Percentiles rank a stretch among this genome's conserved stretches.
These are phyloP conservation scores for Salix udensis DNA, from an alignment of 345 rosid genomes.

Conservation along the genomic window DNA sequence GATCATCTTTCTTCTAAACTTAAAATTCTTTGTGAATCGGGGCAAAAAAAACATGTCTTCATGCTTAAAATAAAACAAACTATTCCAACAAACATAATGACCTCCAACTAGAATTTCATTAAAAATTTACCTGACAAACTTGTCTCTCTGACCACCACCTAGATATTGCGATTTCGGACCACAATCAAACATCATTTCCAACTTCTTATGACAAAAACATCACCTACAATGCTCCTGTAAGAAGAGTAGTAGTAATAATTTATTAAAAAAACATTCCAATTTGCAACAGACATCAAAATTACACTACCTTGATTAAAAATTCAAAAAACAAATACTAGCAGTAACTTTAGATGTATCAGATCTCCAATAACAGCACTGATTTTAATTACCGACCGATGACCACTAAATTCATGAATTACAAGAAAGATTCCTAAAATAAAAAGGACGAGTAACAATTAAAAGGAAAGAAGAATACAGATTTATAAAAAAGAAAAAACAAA, in stretches of 20 bases:
- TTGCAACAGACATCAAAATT: not conserved
- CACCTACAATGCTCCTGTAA: conserved; percentile 38
- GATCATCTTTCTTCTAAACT: no score
- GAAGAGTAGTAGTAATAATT: not conserved
- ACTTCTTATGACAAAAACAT: conserved; percentile 29
- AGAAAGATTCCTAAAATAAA: not conserved
- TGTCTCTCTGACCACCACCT: conserved; percentile 71
- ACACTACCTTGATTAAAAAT: not conserved
- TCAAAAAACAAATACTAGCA: not conserved
- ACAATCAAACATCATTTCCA: conserved; percentile 64
- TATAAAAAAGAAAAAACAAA: not conserved
- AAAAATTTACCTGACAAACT: conserved; percentile 68
- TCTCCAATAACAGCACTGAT: not conserved
- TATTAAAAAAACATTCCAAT: not conserved
- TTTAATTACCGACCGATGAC: conserved; percentile 2
- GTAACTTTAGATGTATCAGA: not conserved
- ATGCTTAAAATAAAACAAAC: no score
- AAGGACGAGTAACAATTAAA: not conserved
- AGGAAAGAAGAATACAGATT: not conserved
- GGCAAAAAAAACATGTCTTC: not conserved
- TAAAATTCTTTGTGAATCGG: no score
- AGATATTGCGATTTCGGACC: conserved; percentile 57
- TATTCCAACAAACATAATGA: no score
- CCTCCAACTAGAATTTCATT: not conserved
- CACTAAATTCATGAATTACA: not conserved